Evolutionary conservation across 1,284 basidiomycete species (phyloP).

Genomic region (Rhodotorula glutinis): DNA sequence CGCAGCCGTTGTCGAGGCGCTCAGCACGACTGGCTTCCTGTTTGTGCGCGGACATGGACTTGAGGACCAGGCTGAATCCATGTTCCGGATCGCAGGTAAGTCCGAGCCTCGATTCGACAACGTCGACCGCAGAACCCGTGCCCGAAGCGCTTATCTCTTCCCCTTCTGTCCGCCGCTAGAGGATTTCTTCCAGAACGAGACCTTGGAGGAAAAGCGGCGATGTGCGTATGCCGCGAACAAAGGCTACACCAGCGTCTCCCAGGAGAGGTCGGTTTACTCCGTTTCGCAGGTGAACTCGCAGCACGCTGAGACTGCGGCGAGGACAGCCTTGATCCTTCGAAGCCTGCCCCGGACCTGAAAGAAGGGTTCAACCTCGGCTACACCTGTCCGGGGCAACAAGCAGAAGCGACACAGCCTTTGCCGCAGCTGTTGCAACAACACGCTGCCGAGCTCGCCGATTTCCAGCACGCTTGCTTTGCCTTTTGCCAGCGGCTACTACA

Average conservation of each 20-base stretch:
- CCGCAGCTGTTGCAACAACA: slow-evolving; percentile 18
- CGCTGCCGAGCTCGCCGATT: slow-evolving; percentile 11
- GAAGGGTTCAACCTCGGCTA: slow-evolving; percentile 35
- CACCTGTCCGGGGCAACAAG: slow-evolving; percentile 7
- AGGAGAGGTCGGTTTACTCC: slow-evolving; percentile 19
- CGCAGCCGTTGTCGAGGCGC: slow-evolving; percentile 10
- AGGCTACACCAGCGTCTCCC: slow-evolving; percentile 32
- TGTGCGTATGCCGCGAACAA: slow-evolving; percentile 30
- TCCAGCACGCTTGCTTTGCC: slow-evolving; percentile 30
- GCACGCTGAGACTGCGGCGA: no score
- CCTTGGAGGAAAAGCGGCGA: slow-evolving; percentile 23
- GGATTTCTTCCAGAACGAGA: slow-evolving; percentile 31
- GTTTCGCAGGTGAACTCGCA: no score
- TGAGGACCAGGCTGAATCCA: slow-evolving; percentile 21
- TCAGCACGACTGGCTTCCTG: slow-evolving; percentile 25
- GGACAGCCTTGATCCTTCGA: slow-evolving; percentile 28
- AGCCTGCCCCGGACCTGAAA: slow-evolving; percentile 32
- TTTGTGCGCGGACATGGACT: slow-evolving; percentile 31
- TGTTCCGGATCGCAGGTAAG: slow-evolving; percentile 33
- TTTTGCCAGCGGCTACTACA: slow-evolving; percentile 34
- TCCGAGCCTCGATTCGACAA: no score
- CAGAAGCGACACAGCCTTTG: slow-evolving; percentile 21
- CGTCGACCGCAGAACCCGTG: no score
- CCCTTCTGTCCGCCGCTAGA: slow-evolving; percentile 3
- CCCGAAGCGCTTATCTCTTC: not conserved